A percentile compares a stretch with the other conserved stretches of the same genome.
phyloP scores from a whole-genome alignment of 2,329 filamentous ascomycete genomes.

The Monosporascus sp. region DNA sequence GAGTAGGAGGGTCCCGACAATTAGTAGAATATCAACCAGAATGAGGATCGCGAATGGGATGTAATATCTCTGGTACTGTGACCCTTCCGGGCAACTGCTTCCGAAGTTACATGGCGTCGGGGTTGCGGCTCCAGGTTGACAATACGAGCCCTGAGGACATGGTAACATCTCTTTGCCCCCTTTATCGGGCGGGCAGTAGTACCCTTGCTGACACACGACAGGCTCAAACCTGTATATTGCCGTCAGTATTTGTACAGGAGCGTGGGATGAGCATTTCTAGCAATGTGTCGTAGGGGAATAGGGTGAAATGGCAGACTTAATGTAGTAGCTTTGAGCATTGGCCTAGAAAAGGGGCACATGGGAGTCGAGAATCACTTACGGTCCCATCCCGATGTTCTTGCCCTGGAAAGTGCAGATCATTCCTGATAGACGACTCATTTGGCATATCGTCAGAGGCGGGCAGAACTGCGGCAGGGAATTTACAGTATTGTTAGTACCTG shows the following conservation, averaged over 20 bases:
- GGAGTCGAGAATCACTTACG: slow-evolving; percentile 2
- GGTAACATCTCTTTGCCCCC: slow-evolving; percentile 31
- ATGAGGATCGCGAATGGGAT: slow-evolving; percentile 39
- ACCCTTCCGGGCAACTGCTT: slow-evolving; percentile 40
- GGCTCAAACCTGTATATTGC: slow-evolving; percentile 36
- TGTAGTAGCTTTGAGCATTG: too few relatives aligned
- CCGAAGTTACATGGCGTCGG: slow-evolving; percentile 42
- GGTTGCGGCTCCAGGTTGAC: slow-evolving; percentile 41
- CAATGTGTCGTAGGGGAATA: too few relatives aligned
- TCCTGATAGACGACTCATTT: slow-evolving; percentile 29
- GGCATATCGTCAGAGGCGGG: slow-evolving; percentile 32
- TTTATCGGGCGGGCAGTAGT: slow-evolving; percentile 38
- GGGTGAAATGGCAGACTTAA: too few relatives aligned
- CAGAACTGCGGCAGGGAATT: slow-evolving; percentile 42
- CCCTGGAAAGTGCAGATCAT: slow-evolving; percentile 26
- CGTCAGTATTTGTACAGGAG: too few relatives aligned
- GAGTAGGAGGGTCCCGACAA: slow-evolving; percentile 30
- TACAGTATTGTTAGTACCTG: slow-evolving; percentile 38
- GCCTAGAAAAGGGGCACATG: neutral
- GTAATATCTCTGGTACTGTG: slow-evolving; percentile 34
- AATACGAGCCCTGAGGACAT: slow-evolving; percentile 45
- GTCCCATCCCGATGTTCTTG: slow-evolving; percentile 36
- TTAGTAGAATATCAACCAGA: slow-evolving; percentile 35
- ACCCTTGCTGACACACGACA: slow-evolving; percentile 41
- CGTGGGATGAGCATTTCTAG: too few relatives aligned